A percentile compares a stretch with the other conserved stretches of the same genome.
These are phyloP conservation scores for Tolypocladium sp. DNA, from an alignment of 2,329 filamentous ascomycete species.

Conservation along the genomic window DNA sequence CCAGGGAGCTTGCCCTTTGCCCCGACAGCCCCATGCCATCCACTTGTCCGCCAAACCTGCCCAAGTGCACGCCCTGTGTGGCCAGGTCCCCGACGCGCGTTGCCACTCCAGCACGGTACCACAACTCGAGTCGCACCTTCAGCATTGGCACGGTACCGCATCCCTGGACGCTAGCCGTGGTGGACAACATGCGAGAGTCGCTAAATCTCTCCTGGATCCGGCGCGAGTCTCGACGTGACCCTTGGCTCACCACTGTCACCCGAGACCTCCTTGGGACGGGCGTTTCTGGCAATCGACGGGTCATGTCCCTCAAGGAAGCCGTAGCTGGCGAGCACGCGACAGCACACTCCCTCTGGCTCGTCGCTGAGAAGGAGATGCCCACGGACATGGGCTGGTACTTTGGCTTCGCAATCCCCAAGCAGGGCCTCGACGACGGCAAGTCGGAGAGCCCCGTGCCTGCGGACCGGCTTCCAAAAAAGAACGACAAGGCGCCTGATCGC, in stretches of 20 bases:
- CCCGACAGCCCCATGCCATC: constrained; percentile 61
- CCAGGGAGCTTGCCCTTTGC: constrained; percentile 67
- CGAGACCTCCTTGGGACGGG: constrained; percentile 56
- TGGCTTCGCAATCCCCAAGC: constrained; percentile 68
- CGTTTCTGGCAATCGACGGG: constrained; percentile 50
- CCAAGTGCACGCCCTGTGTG: constrained; percentile 63
- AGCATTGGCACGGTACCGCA: constrained; percentile 85
- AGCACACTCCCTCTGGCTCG: constrained; percentile 69
- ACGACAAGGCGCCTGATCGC: constrained; percentile 17
- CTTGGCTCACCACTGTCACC: constrained; percentile 68
- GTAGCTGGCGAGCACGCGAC: constrained; percentile 61
- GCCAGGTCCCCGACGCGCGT: constrained; percentile 56
- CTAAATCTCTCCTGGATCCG: constrained; percentile 59
- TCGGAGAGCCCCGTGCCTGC: constrained; percentile 14
- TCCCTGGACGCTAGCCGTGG: constrained; percentile 70
- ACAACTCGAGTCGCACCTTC: constrained; percentile 64
- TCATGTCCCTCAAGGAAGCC: constrained; percentile 70
- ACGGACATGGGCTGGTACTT: constrained; percentile 82
- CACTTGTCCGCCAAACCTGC: constrained; percentile 76
- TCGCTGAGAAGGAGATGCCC: constrained; percentile 55
- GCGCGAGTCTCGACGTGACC: constrained; percentile 61
- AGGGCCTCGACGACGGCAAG: constrained; percentile 32
- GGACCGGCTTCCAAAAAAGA: constrained; percentile 9
- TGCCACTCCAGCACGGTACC: constrained; percentile 56
- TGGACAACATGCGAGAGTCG: constrained; percentile 52